Base-by-base conservation (phyloP, 306 rosid species). In the Begonia peltatifolia region DNA sequence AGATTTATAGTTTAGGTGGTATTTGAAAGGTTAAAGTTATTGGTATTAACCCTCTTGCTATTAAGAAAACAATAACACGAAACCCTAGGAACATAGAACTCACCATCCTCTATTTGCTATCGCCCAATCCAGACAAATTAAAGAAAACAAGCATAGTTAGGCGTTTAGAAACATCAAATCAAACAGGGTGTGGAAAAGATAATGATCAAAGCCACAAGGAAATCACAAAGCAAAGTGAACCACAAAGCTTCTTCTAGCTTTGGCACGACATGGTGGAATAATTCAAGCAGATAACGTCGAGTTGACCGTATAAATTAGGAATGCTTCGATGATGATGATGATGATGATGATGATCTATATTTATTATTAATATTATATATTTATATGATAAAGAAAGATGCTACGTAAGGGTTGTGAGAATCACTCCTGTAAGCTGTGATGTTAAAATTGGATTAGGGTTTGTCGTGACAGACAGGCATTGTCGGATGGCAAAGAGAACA, bases 361-460 rank as follows among this genome's bases (percentile, higher is more conserved):
- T 53, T 25, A n/a, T 44, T 6, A 3, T 10, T 44, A 44, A 44
- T 44, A 10, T 44, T 44, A 10, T 30, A 10, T 10, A 2, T 44
- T 44, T 71, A 52, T 72, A 69, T 64, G 82, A 79, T 59, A 1
- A 59, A 59, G 58, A 73, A 58, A 7, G 63, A 55, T 49, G 83
- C 76, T 61, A 73, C 80, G 78, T 76, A 56, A 12, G 55, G 59
- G 48, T 54, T 22, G 56, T 54, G 49, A 42, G 75, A 67, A 56
- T 70, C 76, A 71, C 68, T 47, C 63, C 62, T 14, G 23, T 65
- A 30, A 30, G 62, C 36, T 55, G 59, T 3, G 59, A 68, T 59
- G 56, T 51, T 44, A 56, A 59, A 67, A 56, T 47, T 56, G 52
- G 64, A 74, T 74, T 53, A 59, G 65, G 56, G 47, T 50, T 30